Evolutionary conservation across 208 protist genomes (phyloP).

Genomic region (Sergeia podlipaevii): DNA sequence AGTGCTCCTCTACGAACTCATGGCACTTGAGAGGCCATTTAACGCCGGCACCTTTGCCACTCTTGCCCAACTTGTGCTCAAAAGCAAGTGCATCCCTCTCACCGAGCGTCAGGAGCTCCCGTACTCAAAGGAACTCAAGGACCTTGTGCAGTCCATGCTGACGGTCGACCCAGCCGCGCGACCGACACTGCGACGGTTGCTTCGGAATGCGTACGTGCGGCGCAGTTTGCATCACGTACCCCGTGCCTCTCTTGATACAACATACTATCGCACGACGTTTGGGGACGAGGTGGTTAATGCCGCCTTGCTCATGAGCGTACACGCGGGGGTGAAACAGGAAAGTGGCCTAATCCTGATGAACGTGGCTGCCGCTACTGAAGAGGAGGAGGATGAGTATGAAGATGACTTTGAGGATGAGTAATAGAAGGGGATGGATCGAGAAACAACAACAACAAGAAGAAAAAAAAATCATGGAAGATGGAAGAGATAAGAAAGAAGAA

Average conservation of each 20-base stretch:
- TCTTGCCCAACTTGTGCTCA: slow-evolving; percentile 21
- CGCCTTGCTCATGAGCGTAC: slow-evolving; percentile 10
- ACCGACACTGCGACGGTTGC: slow-evolving; percentile 50
- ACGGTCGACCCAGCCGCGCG: slow-evolving; percentile 39
- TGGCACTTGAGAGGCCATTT: slow-evolving; percentile 63
- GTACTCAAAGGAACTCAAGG: slow-evolving; percentile 48
- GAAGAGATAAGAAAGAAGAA: slow-evolving; percentile 9
- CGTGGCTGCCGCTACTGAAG: background rate
- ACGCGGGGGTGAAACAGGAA: background rate
- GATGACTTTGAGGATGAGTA: slow-evolving; percentile 42
- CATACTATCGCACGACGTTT: slow-evolving; percentile 37
- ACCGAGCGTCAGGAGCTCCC: slow-evolving; percentile 6
- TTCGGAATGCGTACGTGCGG: slow-evolving; percentile 51
- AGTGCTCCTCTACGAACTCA: slow-evolving; percentile 93
- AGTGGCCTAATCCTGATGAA: background rate
- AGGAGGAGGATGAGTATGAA: slow-evolving; percentile 21
- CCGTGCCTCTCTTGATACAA: slow-evolving; percentile 19
- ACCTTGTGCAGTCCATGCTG: slow-evolving; percentile 65
- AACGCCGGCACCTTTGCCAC: slow-evolving; percentile 19
- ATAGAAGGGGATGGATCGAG: slow-evolving; percentile 1
- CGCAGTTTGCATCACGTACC: slow-evolving; percentile 41
- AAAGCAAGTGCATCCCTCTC: slow-evolving; percentile 19
- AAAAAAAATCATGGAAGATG: background rate
- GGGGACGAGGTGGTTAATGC: slow-evolving; percentile 36
- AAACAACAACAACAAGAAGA: background rate